These are phyloP conservation scores for Teratosphaeria pseudoeucalypti DNA, from an alignment of 2,329 filamentous ascomycete genomes.

Conservation along the genomic window DNA sequence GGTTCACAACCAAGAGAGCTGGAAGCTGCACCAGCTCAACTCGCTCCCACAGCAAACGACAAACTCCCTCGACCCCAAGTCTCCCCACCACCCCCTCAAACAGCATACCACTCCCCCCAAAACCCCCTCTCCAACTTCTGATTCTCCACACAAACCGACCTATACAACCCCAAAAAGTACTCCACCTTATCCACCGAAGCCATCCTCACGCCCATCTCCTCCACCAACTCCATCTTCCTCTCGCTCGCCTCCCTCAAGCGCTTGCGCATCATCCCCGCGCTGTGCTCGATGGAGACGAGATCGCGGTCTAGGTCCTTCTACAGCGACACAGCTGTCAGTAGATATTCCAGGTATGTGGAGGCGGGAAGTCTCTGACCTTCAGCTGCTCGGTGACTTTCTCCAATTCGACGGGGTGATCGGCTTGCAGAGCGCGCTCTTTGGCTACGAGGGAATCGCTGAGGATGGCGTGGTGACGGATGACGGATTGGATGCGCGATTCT, in stretches of 20 bases:
- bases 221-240: neutral
- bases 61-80: neutral
- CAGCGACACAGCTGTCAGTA: neutral
- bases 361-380: neutral
- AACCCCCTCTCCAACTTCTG: neutral
- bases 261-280: neutral
- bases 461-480: neutral
- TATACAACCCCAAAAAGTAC: neutral
- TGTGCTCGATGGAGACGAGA: neutral
- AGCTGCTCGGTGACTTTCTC: neutral
- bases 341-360: neutral
- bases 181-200: neutral
- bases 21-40: neutral
- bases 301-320: neutral
- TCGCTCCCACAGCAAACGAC: neutral
- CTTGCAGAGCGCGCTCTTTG: neutral
- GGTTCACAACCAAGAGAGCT: too few species aligned
- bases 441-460: neutral
- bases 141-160: neutral
- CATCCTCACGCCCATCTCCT: neutral
- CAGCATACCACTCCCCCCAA: neutral
- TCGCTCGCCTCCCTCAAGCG: neutral
- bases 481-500: neutral
- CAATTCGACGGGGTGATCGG: neutral
- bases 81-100: neutral